Percentiles rank a stretch among this genome's conserved stretches.
These are phyloP conservation scores for Cladosporium sp. DNA, from an alignment of 2,329 filamentous ascomycete genomes.

Conservation along the genomic window DNA sequence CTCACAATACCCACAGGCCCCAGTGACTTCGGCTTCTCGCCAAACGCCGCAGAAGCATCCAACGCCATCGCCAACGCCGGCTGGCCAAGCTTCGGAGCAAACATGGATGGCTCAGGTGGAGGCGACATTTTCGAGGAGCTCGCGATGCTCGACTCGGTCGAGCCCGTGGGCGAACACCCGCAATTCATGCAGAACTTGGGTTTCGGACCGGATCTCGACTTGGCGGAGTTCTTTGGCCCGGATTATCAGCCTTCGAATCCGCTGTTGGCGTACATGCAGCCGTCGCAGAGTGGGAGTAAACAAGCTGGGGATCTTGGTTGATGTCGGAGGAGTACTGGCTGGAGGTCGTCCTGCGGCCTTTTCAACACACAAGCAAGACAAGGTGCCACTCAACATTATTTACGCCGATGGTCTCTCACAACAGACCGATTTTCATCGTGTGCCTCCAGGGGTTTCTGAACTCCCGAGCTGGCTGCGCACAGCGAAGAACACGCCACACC, in stretches of 20 bases:
- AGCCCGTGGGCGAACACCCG: slow-evolving; percentile 55
- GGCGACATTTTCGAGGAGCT: slow-evolving; percentile 58
- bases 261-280: slow-evolving; percentile 40
- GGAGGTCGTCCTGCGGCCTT: not conserved
- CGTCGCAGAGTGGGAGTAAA: slow-evolving; percentile 10
- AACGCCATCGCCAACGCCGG: not conserved
- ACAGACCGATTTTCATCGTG: too few species aligned
- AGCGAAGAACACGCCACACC: too few species aligned
- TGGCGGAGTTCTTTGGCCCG: slow-evolving; percentile 52
- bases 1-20: slow-evolving; percentile 16
- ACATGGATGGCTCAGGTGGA: slow-evolving; percentile 13
- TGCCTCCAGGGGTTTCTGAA: too few species aligned
- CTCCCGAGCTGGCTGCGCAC: too few species aligned
- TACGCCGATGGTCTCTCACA: not conserved
- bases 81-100: slow-evolving; percentile 6
- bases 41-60: slow-evolving; percentile 1
- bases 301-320: slow-evolving; percentile 14
- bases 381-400: not conserved
- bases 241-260: slow-evolving; percentile 47
- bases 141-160: slow-evolving; percentile 56
- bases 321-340: not conserved
- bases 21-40: slow-evolving; percentile 13
- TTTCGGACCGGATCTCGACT: slow-evolving; percentile 62
- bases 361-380: not conserved
- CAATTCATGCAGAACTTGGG: slow-evolving; percentile 69